Evolutionary conservation across 352 stramenopile genomes (phyloP), one percentile per base, ranked within the genome.

Genomic region (Phytophthora macrochlamydospora): DNA sequence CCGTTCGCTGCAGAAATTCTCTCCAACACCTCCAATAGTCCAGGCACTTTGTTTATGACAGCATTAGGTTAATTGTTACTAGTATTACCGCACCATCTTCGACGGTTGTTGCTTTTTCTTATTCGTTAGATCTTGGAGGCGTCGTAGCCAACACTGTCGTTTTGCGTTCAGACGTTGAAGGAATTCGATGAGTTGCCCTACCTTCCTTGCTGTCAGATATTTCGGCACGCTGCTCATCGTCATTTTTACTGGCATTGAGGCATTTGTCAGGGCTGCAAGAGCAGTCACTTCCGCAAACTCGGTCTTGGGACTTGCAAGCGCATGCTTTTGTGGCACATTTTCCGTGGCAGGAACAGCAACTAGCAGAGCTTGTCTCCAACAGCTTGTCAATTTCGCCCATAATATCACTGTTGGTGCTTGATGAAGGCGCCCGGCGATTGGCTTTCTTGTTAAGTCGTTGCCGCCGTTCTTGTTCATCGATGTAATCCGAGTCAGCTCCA

Each of bases 271-370:
- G 71, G 35, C 83, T 83, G 71, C 85, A 93, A 30, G 59, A 81
- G 56, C 85, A 94, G 29, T 78, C 63, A 18, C 46, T 53, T 12
- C 78, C 70, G 51, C 85, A 93, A 4, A 55, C 45, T 31, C 69
- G 67, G 43, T 70, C 78, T 31, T 78, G 69, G 0, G 80, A 77
- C 42, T 85, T 82, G 57, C 85, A 93, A 3, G 70, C 80, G 51
- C 87, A 94, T 11, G 65, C 77, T 44, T 89, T 91, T 12, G 81
- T 93, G 14, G 78, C 83, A 42, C 85, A 93, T 59, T 92, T 94
- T n/a, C 83, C 79, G 24, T 81, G 78, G 56, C 87, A 93, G 7
- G 69, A 77, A 42, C 85, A 93, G 37, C 83, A 92, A 12, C 75
- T 55, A 33, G 48, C 60, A 14, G 24, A 44, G 56, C 48, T 70